These are phyloP conservation scores for Agaricus sinodeliciosus DNA, from an alignment of 768 basidiomycete species.

Conservation along the genomic window DNA sequence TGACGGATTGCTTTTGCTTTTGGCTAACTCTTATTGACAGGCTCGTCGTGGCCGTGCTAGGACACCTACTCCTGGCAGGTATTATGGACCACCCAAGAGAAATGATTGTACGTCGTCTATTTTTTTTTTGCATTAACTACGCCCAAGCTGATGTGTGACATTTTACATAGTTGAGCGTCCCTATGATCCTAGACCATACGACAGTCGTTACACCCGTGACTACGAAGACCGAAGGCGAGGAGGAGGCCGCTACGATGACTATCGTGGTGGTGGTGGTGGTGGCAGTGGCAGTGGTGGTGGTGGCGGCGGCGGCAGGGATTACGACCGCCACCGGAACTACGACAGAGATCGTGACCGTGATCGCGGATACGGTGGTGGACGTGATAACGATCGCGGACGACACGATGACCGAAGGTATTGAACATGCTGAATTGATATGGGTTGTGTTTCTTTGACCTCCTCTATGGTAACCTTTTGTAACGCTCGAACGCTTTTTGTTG, in stretches of 20 bases:
- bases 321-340: conserved; percentile 31
- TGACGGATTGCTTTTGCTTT: not conserved
- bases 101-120: conserved; percentile 42
- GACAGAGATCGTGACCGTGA: conserved; percentile 24
- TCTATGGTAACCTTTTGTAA: not conserved
- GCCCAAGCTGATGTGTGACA: conserved; percentile 10
- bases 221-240: conserved; percentile 49
- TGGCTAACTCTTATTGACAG: conserved; percentile 27
- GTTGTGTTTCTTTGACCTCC: not conserved
- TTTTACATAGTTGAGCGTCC: conserved; percentile 60
- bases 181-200: conserved; percentile 90
- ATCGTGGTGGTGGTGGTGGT: conserved; percentile 31
- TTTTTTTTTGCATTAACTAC: not conserved
- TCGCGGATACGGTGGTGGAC: conserved; percentile 20
- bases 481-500: not conserved
- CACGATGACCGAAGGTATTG: conserved; percentile 31
- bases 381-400: conserved; percentile 23
- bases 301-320: conserved; percentile 34
- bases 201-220: conserved; percentile 76
- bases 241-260: conserved; percentile 39
- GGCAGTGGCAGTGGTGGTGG: not conserved
- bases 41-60: conserved; percentile 86
- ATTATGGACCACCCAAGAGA: conserved; percentile 90
- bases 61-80: conserved; percentile 90
- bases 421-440: not conserved